Conservation (phyloP, 2,329 filamentous ascomycete genomes). For the Phialemonium atrogriseum region DNA sequence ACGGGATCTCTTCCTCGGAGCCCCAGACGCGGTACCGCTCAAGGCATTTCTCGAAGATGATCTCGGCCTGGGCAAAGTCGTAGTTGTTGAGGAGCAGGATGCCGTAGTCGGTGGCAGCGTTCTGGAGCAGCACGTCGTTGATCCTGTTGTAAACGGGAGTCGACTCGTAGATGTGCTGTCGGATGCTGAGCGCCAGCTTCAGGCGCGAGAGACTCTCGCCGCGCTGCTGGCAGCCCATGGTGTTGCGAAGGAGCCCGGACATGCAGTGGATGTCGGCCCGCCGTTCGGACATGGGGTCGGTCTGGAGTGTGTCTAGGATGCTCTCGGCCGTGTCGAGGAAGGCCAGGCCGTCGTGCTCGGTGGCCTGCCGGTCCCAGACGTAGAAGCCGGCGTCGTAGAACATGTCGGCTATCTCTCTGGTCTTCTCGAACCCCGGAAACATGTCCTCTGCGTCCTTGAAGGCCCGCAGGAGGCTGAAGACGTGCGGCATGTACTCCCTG, state of each 20-base stretch:
- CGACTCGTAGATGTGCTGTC: constrained; percentile 6
- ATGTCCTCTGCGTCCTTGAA: constrained; percentile 3
- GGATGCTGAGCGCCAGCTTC: constrained; percentile 7
- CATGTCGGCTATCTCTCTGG: constrained; percentile 7
- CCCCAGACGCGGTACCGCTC: constrained; percentile 9
- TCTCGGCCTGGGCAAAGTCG: constrained; percentile 9
- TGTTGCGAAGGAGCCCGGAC: constrained; percentile 7
- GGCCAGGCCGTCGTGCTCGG: constrained; percentile 6
- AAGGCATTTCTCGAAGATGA: constrained; percentile 7
- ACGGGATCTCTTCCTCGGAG: constrained; percentile 9
- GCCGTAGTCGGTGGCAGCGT: constrained; percentile 11
- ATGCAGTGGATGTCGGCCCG: constrained; percentile 12
- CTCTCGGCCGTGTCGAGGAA: constrained; percentile 10
- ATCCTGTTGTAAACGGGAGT: not conserved
- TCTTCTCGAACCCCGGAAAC: not conserved
- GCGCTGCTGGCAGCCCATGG: constrained; percentile 6
- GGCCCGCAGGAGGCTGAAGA: constrained; percentile 7
- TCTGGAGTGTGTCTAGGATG: constrained; percentile 6
- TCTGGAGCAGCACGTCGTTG: constrained; percentile 10
- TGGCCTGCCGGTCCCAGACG: constrained; percentile 7
- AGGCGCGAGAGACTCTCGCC: constrained; percentile 2
- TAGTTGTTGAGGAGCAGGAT: constrained; percentile 11
- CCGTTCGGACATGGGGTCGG: constrained; percentile 2
- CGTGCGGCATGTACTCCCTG: constrained; percentile 11
- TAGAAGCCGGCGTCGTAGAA: constrained; percentile 13